Percentiles rank a stretch among this genome's conserved stretches.
Conservation (phyloP, 805 yeast species). For the Ogataea polymorpha region DNA sequence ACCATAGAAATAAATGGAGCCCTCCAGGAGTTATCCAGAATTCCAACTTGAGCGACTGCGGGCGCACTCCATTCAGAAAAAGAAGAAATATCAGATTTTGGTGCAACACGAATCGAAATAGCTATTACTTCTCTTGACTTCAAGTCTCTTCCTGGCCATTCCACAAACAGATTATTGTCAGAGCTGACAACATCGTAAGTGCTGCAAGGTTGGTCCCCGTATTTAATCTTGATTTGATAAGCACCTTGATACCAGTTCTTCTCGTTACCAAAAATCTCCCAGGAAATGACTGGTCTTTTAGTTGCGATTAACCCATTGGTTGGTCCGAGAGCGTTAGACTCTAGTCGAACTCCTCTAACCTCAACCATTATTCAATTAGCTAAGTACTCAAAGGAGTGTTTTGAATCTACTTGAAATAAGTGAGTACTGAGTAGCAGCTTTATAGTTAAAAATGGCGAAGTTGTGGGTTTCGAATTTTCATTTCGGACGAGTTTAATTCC, state of each 20-base stretch:
- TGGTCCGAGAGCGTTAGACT: slow-evolving; percentile 6
- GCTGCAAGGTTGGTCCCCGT: slow-evolving; percentile 3
- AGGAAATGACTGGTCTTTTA: slow-evolving; percentile 9
- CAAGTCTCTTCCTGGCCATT: slow-evolving; percentile 14
- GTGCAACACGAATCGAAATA: slow-evolving; percentile 11
- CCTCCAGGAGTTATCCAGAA: slow-evolving; percentile 8
- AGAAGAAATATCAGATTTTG: not conserved
- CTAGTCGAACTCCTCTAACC: slow-evolving; percentile 2
- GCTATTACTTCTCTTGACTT: slow-evolving; percentile 9
- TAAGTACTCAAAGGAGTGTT: not conserved
- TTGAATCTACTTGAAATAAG: not conserved
- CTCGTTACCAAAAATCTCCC: slow-evolving; percentile 10
- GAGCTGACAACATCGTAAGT: slow-evolving; percentile 8
- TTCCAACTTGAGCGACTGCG: slow-evolving; percentile 6
- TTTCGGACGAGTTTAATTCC: not conserved
- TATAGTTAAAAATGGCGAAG: too few relatives aligned
- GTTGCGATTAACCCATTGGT: slow-evolving; percentile 4
- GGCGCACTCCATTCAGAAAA: slow-evolving; percentile 12
- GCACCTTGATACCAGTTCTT: slow-evolving; percentile 12
- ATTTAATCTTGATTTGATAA: slow-evolving; percentile 8
- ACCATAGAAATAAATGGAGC: slow-evolving; percentile 8
- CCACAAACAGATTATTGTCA: slow-evolving; percentile 1
- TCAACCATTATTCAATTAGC: not conserved
- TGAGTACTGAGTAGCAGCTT: not conserved
- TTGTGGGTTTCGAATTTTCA: not conserved